A percentile compares a stretch with the other conserved stretches of the same genome.
Evolutionary conservation across 2,329 filamentous ascomycete species (phyloP).

Genomic region (Neonectria faginata): DNA sequence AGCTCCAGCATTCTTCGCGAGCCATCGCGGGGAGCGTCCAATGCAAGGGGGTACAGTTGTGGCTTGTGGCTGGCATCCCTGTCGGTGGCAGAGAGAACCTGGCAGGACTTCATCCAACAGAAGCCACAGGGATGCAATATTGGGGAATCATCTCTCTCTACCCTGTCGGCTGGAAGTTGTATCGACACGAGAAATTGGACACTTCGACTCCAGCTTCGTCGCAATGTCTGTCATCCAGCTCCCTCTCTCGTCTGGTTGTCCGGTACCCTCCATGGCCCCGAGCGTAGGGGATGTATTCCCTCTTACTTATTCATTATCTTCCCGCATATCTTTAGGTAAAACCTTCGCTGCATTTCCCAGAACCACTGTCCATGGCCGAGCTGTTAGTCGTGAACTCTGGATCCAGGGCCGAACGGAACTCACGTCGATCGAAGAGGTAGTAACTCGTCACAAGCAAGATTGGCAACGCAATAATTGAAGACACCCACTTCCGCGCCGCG

Average conservation of each 20-base stretch:
- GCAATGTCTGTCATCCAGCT: background rate
- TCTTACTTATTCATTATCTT: constrained; percentile 2
- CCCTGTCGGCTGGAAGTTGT: background rate
- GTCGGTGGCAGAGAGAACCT: background rate
- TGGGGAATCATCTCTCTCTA: background rate
- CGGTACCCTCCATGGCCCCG: background rate
- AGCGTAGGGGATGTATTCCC: background rate
- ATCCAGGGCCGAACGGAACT: constrained; percentile 39
- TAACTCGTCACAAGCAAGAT: constrained; percentile 68
- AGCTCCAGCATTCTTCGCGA: background rate
- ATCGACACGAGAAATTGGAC: background rate
- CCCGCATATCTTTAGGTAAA: constrained; percentile 13
- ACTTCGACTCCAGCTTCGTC: background rate
- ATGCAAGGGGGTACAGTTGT: too few relatives aligned
- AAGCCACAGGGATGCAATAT: background rate
- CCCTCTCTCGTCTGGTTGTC: background rate
- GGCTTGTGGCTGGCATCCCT: background rate
- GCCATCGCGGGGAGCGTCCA: background rate
- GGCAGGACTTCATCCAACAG: too few relatives aligned
- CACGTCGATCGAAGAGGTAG: constrained; percentile 63
- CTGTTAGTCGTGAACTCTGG: constrained; percentile 10
- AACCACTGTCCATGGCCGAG: constrained; percentile 42
- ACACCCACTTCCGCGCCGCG: constrained; percentile 59
- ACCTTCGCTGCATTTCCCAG: constrained; percentile 47
- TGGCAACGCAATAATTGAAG: constrained; percentile 64